Evolutionary conservation across 2,329 filamentous ascomycete species (phyloP).

Genomic region (Aspergillus carbonarius): DNA sequence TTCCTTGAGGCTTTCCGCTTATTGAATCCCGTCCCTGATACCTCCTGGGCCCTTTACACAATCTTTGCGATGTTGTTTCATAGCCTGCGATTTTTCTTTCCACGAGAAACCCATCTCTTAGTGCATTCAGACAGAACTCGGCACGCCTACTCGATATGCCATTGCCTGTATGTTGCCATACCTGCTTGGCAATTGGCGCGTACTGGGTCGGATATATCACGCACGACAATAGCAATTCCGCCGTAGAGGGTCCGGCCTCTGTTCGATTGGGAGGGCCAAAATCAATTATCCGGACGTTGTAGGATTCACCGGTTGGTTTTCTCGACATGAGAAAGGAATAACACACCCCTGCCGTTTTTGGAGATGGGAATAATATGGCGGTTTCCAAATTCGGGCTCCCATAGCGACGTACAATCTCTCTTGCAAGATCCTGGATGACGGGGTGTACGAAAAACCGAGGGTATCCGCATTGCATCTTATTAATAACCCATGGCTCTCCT

Average conservation of each 20-base stretch:
- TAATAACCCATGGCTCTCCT: conserved; percentile 80
- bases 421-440: conserved; percentile 71
- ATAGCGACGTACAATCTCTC: conserved; percentile 64
- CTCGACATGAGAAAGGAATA: conserved; percentile 64
- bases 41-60: conserved; percentile 70
- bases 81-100: conserved; percentile 40
- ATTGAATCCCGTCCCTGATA: conserved; percentile 68
- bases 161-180: conserved; percentile 96
- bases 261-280: conserved; percentile 59
- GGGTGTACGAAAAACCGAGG: conserved; percentile 93
- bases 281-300: conserved; percentile 56
- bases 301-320: conserved; percentile 32
- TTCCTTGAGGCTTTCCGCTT: conserved; percentile 38
- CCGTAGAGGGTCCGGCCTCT: conserved; percentile 58
- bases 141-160: conserved; percentile 87
- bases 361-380: conserved; percentile 81
- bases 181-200: conserved; percentile 78
- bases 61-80: conserved; percentile 33
- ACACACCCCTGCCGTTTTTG: conserved; percentile 68
- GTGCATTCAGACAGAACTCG: conserved; percentile 79
- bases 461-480: conserved; percentile 85
- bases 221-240: conserved; percentile 63
- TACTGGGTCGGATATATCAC: conserved; percentile 69
- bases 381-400: conserved; percentile 54
- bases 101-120: conserved; percentile 67